A percentile compares a stretch with the other conserved stretches of the same genome.
These are phyloP conservation scores for Puccinia brachypodii DNA, from an alignment of 1,284 basidiomycete genomes.

Conservation along the genomic window DNA sequence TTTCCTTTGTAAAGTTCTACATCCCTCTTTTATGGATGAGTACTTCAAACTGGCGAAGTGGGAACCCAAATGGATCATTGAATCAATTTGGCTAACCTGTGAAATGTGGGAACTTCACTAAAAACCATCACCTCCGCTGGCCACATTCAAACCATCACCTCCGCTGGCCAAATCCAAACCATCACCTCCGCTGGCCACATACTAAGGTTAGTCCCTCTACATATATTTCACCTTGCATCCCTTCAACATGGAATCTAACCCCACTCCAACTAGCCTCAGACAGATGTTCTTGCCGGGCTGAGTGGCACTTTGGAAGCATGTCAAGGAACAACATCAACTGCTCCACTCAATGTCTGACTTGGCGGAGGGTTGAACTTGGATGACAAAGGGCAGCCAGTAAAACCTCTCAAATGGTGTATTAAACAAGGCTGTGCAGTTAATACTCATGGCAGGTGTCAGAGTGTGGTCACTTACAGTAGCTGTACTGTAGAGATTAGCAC, in stretches of 20 bases:
- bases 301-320: neutral
- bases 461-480: no score
- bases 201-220: no score
- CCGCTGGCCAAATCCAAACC: neutral
- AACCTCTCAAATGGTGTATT: neutral
- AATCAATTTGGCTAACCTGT: neutral
- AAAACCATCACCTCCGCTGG: neutral
- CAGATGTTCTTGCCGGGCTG: neutral
- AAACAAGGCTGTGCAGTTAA: neutral
- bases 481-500: no score
- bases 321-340: neutral
- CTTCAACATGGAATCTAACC: no score
- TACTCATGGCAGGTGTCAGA: no score
- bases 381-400: neutral
- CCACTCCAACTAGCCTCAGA: neutral
- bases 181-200: neutral
- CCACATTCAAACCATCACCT: neutral
- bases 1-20: neutral
- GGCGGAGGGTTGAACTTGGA: neutral
- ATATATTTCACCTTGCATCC: no score
- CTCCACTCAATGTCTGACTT: neutral
- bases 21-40: neutral
- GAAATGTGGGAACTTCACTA: constrained; percentile 4
- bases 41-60: constrained; percentile 7
- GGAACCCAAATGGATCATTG: neutral